Evolutionary conservation across 2,329 filamentous ascomycete species (phyloP).

Genomic region (Xylariaceae sp.): DNA sequence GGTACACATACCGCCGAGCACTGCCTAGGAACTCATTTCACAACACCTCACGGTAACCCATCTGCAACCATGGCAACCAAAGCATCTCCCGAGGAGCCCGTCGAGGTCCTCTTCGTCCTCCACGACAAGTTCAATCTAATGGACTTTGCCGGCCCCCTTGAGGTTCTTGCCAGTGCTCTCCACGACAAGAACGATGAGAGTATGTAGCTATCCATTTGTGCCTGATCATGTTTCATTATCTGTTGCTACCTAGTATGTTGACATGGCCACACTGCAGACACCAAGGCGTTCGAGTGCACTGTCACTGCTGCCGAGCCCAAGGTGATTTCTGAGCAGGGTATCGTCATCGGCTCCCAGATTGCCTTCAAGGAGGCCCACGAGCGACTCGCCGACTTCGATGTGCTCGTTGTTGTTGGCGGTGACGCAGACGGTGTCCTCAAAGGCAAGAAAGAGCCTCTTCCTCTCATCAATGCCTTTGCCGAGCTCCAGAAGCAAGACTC

Average conservation of each 20-base stretch:
- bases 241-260: no score
- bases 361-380: slow-evolving; percentile 76
- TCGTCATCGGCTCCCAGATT: slow-evolving; percentile 71
- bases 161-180: slow-evolving; percentile 49
- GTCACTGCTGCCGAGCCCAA: slow-evolving; percentile 53
- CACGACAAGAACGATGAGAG: slow-evolving; percentile 54
- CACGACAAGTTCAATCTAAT: slow-evolving; percentile 59
- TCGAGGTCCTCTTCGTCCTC: slow-evolving; percentile 60
- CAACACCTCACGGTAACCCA: not conserved
- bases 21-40: not conserved
- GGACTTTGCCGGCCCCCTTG: slow-evolving; percentile 56
- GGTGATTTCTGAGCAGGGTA: slow-evolving; percentile 60
- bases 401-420: slow-evolving; percentile 76
- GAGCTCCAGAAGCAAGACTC: slow-evolving; percentile 79
- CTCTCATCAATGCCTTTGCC: slow-evolving; percentile 71
- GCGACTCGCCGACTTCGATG: slow-evolving; percentile 71
- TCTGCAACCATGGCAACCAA: slow-evolving; percentile 51
- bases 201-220: slow-evolving; percentile 34
- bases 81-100: slow-evolving; percentile 57
- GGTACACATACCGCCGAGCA: slow-evolving; percentile 5
- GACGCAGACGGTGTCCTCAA: slow-evolving; percentile 63
- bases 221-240: slow-evolving; percentile 1
- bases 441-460: slow-evolving; percentile 65
- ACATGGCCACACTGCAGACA: slow-evolving; percentile 35
- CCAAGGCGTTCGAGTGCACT: slow-evolving; percentile 59